These are phyloP conservation scores for Aureobasidium musti DNA, from an alignment of 2,329 filamentous ascomycete genomes.

Conservation along the genomic window DNA sequence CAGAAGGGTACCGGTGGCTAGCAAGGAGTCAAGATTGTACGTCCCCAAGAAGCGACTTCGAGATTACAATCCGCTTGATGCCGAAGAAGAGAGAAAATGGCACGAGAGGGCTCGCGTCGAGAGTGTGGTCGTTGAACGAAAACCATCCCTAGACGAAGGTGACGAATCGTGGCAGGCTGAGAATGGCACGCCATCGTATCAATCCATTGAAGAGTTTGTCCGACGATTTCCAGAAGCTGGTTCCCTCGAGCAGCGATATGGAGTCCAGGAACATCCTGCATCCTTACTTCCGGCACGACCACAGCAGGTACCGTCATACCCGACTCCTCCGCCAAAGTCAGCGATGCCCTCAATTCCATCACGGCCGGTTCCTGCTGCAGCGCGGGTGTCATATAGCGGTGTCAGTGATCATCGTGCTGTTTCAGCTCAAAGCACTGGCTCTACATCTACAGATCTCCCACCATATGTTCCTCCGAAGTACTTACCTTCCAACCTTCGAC, in stretches of 20 bases:
- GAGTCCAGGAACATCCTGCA: constrained; percentile 39
- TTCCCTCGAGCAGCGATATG: constrained; percentile 56
- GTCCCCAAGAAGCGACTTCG: constrained; percentile 59
- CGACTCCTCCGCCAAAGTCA: constrained; percentile 40
- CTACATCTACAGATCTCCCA: constrained; percentile 42
- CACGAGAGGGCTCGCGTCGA: constrained; percentile 73
- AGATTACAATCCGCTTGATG: constrained; percentile 70
- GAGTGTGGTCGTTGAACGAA: constrained; percentile 51
- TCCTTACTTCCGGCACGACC: constrained; percentile 35
- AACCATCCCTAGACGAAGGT: constrained; percentile 39
- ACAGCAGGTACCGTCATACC: constrained; percentile 37
- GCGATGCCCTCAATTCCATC: constrained; percentile 57
- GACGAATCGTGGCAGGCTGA: constrained; percentile 40
- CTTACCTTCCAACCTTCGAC: constrained; percentile 47
- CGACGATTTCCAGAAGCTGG: constrained; percentile 75
- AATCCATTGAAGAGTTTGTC: constrained; percentile 80
- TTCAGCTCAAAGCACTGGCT: constrained; percentile 38
- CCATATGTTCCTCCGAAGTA: constrained; percentile 51
- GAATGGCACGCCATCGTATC: constrained; percentile 57
- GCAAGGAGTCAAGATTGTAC: constrained; percentile 48
- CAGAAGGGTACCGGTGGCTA: constrained; percentile 55
- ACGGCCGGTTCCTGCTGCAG: constrained; percentile 60
- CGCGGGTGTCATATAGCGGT: constrained; percentile 74
- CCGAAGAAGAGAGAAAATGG: constrained; percentile 80
- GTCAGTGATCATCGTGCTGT: constrained; percentile 60